Conservation (phyloP, 345 rosid genomes). For the Acer negundo region DNA sequence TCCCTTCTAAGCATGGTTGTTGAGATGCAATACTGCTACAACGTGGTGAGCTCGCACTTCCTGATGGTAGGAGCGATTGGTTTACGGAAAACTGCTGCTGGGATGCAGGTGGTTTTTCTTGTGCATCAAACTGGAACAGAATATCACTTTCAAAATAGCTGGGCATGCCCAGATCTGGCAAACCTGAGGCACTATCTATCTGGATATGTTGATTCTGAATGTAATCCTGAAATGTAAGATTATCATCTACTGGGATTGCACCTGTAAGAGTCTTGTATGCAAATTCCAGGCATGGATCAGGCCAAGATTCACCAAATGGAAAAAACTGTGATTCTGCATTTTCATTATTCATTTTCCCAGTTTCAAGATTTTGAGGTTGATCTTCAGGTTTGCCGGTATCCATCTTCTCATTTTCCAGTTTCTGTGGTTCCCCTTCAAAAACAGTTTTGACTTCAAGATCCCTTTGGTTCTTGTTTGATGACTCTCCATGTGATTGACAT, state of each 20-base stretch:
- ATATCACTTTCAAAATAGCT: slow-evolving; percentile 32
- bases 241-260: slow-evolving; percentile 32
- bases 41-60: slow-evolving; percentile 26
- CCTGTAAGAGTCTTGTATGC: slow-evolving; percentile 55
- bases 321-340: slow-evolving; percentile 18
- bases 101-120: slow-evolving; percentile 20
- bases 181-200: slow-evolving; percentile 25
- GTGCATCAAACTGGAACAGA: slow-evolving; percentile 24
- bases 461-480: slow-evolving; percentile 17
- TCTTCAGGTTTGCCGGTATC: slow-evolving; percentile 15
- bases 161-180: slow-evolving; percentile 41
- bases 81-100: slow-evolving; percentile 20
- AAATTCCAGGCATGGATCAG: slow-evolving; percentile 45
- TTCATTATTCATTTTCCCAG: slow-evolving; percentile 13
- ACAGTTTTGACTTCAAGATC: slow-evolving; percentile 18
- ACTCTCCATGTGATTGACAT: neutral
- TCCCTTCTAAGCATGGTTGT: slow-evolving; percentile 24
- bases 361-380: slow-evolving; percentile 3
- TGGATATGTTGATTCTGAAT: slow-evolving; percentile 36
- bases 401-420: slow-evolving; percentile 9
- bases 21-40: slow-evolving; percentile 19
- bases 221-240: slow-evolving; percentile 39
- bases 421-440: neutral
- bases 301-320: slow-evolving; percentile 40
- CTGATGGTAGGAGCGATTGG: slow-evolving; percentile 8